These are phyloP conservation scores for Hypoxylon sp. DNA, from an alignment of 2,329 filamentous ascomycete species.

Conservation along the genomic window DNA sequence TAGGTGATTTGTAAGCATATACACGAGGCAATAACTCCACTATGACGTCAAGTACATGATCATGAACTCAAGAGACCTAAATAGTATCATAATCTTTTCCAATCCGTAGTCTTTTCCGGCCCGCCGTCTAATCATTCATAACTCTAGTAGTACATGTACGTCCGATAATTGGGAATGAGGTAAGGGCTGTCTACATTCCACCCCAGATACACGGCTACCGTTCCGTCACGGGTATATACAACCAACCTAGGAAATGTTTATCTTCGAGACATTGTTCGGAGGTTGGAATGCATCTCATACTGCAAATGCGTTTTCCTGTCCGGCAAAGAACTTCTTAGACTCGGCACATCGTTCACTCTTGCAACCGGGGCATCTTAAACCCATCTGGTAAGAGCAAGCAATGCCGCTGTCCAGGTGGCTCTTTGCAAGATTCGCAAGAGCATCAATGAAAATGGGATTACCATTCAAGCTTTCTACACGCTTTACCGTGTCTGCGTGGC, in stretches of 20 bases:
- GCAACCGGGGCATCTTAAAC: slow-evolving; percentile 90
- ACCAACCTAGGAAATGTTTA: neutral
- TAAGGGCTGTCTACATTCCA: neutral
- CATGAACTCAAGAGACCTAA: neutral
- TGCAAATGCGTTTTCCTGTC: slow-evolving; percentile 45
- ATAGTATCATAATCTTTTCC: neutral
- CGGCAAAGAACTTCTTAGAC: slow-evolving; percentile 75
- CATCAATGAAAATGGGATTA: slow-evolving; percentile 88
- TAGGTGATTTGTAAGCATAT: too few relatives aligned
- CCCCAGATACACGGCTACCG: neutral
- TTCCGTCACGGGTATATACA: neutral
- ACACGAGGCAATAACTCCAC: too few relatives aligned
- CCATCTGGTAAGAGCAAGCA: slow-evolving; percentile 84
- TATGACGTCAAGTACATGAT: too few relatives aligned
- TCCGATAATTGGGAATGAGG: neutral
- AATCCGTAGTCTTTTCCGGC: neutral
- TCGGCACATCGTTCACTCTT: slow-evolving; percentile 88
- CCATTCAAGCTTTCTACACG: slow-evolving; percentile 93
- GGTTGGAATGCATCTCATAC: slow-evolving; percentile 28
- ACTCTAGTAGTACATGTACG: neutral
- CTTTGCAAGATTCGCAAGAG: slow-evolving; percentile 87
- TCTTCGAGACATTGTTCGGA: neutral
- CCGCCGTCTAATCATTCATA: neutral
- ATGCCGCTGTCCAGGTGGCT: slow-evolving; percentile 77
- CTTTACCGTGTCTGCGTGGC: slow-evolving; percentile 83